Evolutionary conservation across 2,329 filamentous ascomycete species (phyloP), one percentile per base, ranked within the genome.

Genomic region (Trichoderma simmonsii): DNA sequence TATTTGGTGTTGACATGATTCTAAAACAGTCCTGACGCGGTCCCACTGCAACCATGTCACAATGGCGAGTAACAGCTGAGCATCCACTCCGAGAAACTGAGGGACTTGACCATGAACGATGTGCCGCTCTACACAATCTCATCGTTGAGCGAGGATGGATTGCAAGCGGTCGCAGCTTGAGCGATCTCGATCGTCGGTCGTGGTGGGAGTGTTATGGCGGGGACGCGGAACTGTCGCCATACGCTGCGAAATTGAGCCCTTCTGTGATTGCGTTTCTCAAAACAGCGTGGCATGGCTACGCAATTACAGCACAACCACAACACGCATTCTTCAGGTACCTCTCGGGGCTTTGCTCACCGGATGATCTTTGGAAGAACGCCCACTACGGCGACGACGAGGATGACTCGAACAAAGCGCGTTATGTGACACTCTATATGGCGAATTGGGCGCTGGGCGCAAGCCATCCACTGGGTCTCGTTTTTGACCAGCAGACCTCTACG

Each of bases 171-270:
- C 67, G 57, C 67, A 70, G 30, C 67, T 21, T 62, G n/a, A 36
- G n/a, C 26, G 9, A 62, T 54, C 59, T 70, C 8, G 57, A 70
- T n/a, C 39, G 39, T 14, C 57, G 57, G 36, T 28, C 67, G 7
- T 70, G 67, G 67, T 70, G 67, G 67, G 67, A 70, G 39, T 70
- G 67, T 59, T 28, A 70, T 28, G 67, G 67, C 28, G 57, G 28
- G 4, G 67, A 70, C n/a, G 39, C 57, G n/a, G 26, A 62, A 48
- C 36, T 70, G n/a, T 36, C 39, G n/a, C 39, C 67, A 14, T 15
- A 62, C 36, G 57, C 67, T 36, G 67, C 56, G 9, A 70, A 70
- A 18, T 6, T 70, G 57, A 61, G 57, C 57, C 39, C 67, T 54
- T 62, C 67, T 34, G 36, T 70, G 9, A 15, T 62, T 62, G 67